A percentile compares a stretch with the other conserved stretches of the same genome.
Evolutionary conservation across 352 stramenopile genomes (phyloP).

Genomic region (Hyaloperonospora brassicae): DNA sequence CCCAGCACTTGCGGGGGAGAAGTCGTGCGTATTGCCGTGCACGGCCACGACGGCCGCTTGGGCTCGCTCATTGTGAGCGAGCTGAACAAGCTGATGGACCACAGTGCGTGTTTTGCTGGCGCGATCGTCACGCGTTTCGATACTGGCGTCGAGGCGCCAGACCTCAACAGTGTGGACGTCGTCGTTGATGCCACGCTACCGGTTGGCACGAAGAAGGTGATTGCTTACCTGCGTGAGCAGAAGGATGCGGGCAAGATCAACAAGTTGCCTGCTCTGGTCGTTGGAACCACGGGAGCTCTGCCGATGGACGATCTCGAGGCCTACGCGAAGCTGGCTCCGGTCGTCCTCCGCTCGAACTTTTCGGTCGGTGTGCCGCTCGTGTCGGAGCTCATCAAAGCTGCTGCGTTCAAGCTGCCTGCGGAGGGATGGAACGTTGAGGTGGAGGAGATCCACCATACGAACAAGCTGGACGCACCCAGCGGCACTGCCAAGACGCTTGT

Average conservation of each 20-base stretch:
- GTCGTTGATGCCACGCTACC: constrained; percentile 76
- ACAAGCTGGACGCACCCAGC: constrained; percentile 78
- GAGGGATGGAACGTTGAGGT: constrained; percentile 78
- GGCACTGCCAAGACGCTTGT: constrained; percentile 75
- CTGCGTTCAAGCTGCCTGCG: constrained; percentile 63
- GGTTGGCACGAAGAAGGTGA: constrained; percentile 57
- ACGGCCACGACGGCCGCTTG: constrained; percentile 60
- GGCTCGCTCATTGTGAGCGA: constrained; percentile 65
- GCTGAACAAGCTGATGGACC: constrained; percentile 41
- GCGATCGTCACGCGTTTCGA: constrained; percentile 51
- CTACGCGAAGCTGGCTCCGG: constrained; percentile 50
- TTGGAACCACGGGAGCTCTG: constrained; percentile 65
- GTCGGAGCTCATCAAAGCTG: constrained; percentile 57
- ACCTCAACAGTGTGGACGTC: constrained; percentile 47
- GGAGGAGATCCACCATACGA: constrained; percentile 79
- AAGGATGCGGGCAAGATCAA: constrained; percentile 56
- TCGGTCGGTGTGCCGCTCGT: constrained; percentile 76
- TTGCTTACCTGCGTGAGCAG: constrained; percentile 46
- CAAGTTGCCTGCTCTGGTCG: constrained; percentile 62
- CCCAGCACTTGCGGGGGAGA: constrained; percentile 14
- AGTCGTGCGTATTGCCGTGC: constrained; percentile 53
- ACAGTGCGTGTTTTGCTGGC: constrained; percentile 43
- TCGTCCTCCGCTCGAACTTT: constrained; percentile 80
- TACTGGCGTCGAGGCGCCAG: constrained; percentile 26
- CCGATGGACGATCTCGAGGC: constrained; percentile 47